These are phyloP conservation scores for Aspergillus hancockii DNA, from an alignment of 495 filamentous ascomycete genomes.

Conservation along the genomic window DNA sequence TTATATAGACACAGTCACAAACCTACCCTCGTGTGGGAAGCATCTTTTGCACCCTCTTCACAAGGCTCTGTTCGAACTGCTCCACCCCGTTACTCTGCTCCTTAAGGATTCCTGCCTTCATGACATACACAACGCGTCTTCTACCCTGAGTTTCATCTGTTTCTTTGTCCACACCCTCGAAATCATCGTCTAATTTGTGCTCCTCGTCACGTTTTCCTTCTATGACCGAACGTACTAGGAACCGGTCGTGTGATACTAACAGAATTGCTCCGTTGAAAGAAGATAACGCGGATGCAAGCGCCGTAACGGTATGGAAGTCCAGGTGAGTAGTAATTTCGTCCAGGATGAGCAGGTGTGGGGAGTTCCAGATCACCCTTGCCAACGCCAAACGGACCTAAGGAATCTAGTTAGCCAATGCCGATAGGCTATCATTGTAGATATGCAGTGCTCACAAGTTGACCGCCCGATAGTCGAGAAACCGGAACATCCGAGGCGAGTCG, in stretches of 20 bases:
- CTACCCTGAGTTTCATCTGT: conserved; percentile 45
- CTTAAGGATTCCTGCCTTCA: conserved; percentile 59
- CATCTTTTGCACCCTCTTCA: conserved; percentile 55
- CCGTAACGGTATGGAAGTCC: conserved; percentile 73
- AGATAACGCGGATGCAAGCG: conserved; percentile 63
- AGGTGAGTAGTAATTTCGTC: conserved; percentile 88
- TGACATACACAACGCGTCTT: conserved; percentile 58
- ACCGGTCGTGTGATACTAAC: conserved; percentile 76
- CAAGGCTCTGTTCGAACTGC: conserved; percentile 64
- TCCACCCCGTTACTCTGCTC: conserved; percentile 58
- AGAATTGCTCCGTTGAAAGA: conserved; percentile 70
- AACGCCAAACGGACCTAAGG: conserved; percentile 68
- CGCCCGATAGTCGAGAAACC: conserved; percentile 66
- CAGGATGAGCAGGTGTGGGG: conserved; percentile 73
- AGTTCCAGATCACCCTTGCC: conserved; percentile 63
- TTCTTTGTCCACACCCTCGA: conserved; percentile 50
- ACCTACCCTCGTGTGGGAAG: conserved; percentile 18
- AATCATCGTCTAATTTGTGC: conserved; percentile 48
- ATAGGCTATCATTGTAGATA: neutral
- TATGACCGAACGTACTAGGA: conserved; percentile 66
- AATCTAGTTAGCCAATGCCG: conserved; percentile 1
- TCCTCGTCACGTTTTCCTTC: conserved; percentile 57
- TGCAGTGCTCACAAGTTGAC: conserved; percentile 56
- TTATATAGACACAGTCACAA: neutral
- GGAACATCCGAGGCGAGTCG: conserved; percentile 69